Conservation (phyloP, 225 moss, liverwort and hornwort species). For the Rhytidiadelphus loreus region DNA sequence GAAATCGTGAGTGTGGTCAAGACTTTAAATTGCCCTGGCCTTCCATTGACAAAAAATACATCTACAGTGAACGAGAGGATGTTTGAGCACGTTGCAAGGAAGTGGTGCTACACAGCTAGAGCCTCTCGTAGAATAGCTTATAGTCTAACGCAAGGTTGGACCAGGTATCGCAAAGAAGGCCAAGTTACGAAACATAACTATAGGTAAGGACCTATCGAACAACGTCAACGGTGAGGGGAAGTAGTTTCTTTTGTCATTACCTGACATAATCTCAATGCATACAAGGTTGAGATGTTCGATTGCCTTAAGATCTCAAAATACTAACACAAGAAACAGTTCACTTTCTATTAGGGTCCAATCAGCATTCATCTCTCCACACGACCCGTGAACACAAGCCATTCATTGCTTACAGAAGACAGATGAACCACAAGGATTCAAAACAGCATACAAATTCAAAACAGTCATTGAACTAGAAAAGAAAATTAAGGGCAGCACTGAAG, state of each 20-base stretch:
- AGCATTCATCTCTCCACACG: background rate
- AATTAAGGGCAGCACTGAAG: background rate
- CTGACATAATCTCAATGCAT: background rate
- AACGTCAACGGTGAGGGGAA: background rate
- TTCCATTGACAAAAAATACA: background rate
- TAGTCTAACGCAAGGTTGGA: background rate
- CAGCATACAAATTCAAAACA: background rate
- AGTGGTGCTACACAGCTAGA: background rate
- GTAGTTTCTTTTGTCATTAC: no score
- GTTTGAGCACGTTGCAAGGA: background rate
- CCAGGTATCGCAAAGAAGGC: background rate
- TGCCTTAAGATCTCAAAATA: background rate
- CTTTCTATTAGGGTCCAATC: background rate
- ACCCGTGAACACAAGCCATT: background rate
- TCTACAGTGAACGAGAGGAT: background rate
- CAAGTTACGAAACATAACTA: background rate
- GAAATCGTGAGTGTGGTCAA: background rate
- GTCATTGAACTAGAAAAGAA: background rate
- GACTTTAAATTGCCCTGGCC: background rate
- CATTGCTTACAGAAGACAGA: background rate
- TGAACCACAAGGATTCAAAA: background rate
- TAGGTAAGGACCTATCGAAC: background rate
- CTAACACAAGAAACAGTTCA: background rate
- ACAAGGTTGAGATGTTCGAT: background rate
- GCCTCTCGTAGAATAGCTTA: background rate